Percentiles rank a stretch among this genome's conserved stretches.
These are phyloP conservation scores for Spathaspora hagerdaliae DNA, from an alignment of 805 yeast genomes.

Conservation along the genomic window DNA sequence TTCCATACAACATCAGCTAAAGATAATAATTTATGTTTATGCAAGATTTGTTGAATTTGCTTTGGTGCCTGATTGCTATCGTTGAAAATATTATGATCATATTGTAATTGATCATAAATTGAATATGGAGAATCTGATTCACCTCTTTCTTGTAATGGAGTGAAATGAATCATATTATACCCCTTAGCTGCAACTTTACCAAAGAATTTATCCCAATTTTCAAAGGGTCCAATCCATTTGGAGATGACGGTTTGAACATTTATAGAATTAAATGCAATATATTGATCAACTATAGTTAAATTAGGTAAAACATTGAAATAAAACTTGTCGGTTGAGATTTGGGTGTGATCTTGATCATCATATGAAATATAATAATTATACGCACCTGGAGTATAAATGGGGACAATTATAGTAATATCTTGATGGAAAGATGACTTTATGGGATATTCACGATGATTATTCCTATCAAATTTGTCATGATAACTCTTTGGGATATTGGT, in stretches of 20 bases:
- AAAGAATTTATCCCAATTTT: conserved; percentile 67
- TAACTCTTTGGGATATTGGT: conserved; percentile 61
- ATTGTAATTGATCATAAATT: conserved; percentile 76
- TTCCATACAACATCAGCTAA: conserved; percentile 92
- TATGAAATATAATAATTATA: conserved; percentile 71
- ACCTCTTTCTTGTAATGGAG: conserved; percentile 90
- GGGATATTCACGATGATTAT: conserved; percentile 47
- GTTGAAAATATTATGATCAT: conserved; percentile 65
- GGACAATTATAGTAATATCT: conserved; percentile 59
- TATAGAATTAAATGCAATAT: conserved; percentile 70
- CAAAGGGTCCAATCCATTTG: conserved; percentile 79
- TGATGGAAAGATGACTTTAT: conserved; percentile 57
- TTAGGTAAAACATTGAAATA: conserved; percentile 82
- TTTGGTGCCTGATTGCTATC: conserved; percentile 48
- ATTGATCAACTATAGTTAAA: conserved; percentile 50
- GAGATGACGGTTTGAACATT: conserved; percentile 83
- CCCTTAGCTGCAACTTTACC: conserved; percentile 63
- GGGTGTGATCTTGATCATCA: conserved; percentile 23
- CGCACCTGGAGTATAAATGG: conserved; percentile 71
- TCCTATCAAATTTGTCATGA: conserved; percentile 48
- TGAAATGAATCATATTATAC: conserved; percentile 94
- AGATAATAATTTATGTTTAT: conserved; percentile 60
- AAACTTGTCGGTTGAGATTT: conserved; percentile 49
- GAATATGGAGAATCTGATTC: conserved; percentile 91
- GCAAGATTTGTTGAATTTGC: conserved; percentile 48